phyloP scores from a whole-genome alignment of 1,284 basidiomycete genomes.

The Leccinum pachyderme region DNA sequence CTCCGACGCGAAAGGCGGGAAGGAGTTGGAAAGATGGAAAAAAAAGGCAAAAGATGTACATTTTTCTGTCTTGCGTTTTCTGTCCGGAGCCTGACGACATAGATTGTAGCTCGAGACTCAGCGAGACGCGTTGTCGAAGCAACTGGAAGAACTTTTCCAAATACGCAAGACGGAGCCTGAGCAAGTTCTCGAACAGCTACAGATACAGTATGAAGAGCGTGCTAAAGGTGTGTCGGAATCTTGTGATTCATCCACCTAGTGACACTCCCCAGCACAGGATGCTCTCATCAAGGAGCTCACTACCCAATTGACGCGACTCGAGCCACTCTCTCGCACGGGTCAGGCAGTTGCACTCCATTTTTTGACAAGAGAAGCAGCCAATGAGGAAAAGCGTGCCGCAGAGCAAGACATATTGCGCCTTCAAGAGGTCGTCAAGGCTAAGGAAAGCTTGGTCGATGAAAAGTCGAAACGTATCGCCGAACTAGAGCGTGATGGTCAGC shows the following conservation, averaged over 20 bases:
- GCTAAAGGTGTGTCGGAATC: conserved; percentile 44
- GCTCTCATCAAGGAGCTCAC: conserved; percentile 56
- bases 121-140: conserved; percentile 47
- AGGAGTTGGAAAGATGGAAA: conserved; percentile 34
- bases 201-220: conserved; percentile 48
- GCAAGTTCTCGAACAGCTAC: conserved; percentile 44
- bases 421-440: conserved; percentile 44
- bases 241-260: neutral
- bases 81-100: neutral
- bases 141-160: conserved; percentile 56
- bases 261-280: conserved; percentile 49
- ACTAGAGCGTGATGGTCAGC: conserved; percentile 48
- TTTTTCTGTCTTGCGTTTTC: neutral
- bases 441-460: conserved; percentile 42
- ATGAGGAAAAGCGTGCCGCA: conserved; percentile 58
- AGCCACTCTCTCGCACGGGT: conserved; percentile 50
- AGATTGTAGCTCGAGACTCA: conserved; percentile 41
- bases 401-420: conserved; percentile 49
- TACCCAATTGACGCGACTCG: conserved; percentile 48
- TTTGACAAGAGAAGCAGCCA: conserved; percentile 68
- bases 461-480: conserved; percentile 47
- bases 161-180: conserved; percentile 65
- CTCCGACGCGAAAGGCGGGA: conserved; percentile 16
- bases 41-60: conserved; percentile 29
- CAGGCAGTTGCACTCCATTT: conserved; percentile 57